These are phyloP conservation scores for Eucalyptus erythrocorys DNA, from an alignment of 345 rosid species.

Conservation along the genomic window DNA sequence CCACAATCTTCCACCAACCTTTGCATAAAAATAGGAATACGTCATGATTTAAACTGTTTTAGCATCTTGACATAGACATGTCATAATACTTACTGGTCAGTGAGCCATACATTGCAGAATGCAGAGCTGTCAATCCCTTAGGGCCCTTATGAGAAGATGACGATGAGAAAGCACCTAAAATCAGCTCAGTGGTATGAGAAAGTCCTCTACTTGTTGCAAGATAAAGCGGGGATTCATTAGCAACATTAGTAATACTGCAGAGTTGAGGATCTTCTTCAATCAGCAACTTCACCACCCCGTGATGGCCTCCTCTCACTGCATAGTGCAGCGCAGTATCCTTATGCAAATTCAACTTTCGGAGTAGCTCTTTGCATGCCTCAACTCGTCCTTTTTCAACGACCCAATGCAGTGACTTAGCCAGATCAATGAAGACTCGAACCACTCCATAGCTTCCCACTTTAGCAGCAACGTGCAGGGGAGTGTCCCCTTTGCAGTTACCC, in stretches of 20 bases:
- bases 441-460: not conserved
- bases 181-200: not conserved
- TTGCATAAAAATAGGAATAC: not conserved
- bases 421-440: not conserved
- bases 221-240: not conserved
- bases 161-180: not conserved
- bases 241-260: not conserved
- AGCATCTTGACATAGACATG: not conserved
- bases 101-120: not conserved
- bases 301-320: not conserved
- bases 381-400: not conserved
- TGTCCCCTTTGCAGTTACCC: not conserved
- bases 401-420: not conserved
- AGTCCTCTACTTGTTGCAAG: not conserved
- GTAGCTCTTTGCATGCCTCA: not conserved
- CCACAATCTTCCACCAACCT: not conserved
- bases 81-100: not conserved
- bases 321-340: not conserved
- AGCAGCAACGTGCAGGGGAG: not conserved
- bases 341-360: not conserved
- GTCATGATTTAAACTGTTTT: not conserved
- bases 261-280: not conserved
- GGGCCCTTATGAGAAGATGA: not conserved
- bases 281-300: not conserved
- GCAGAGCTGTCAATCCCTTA: not conserved